Evolutionary conservation across 768 basidiomycete species (phyloP), one percentile per base, ranked within the genome.

Genomic region (Tricholoma bakamatsutake): DNA sequence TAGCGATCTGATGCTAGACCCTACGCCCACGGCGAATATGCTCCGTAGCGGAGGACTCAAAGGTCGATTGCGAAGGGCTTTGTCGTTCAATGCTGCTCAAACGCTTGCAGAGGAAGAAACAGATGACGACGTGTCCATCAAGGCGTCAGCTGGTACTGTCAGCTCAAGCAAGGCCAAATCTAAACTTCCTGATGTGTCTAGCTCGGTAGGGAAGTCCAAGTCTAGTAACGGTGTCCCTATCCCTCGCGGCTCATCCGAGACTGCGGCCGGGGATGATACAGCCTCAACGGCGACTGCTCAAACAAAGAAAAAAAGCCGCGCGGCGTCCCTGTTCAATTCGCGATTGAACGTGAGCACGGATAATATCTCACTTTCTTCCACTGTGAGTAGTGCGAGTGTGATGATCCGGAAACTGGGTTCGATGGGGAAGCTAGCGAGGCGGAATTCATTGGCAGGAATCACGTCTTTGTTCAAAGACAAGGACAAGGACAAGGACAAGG

Each of bases 351-450:
- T 85, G 42, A 89, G 86, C 53, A 95, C 92, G 42, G 94, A 96
- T 70, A 97, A 96, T 70, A 96, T 98, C 61, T 97, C 94, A 27
- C 81, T 98, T 37, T 90, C 88, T 17, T 94, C 91, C 7, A 97
- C 96, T 45, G 95, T 97, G 62, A 91, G 88, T 59, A 92, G 89
- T 50, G 96, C 96, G 18, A 93, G 90, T 43, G 88, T 98, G 68
- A 96, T 98, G 82, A 95, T 97, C 64, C 83, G 95, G 61, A 98
- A 97, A 75, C 84, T 98, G 47, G 90, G 95, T 3, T 85, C 85
- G 37, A 86, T 97, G 72, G 91, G 92, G 31, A 92, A 90, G 70
- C 80, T 97, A 13, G 91, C 93, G 8, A 74, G 93, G 50, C 79
- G 93, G 43, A 96, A 95, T 67, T 93, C 90, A 35, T 73, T 98